Evolutionary conservation across 495 filamentous ascomycete genomes (phyloP), one percentile per base, ranked within the genome.

Genomic region (Geoglossum glabrum): DNA sequence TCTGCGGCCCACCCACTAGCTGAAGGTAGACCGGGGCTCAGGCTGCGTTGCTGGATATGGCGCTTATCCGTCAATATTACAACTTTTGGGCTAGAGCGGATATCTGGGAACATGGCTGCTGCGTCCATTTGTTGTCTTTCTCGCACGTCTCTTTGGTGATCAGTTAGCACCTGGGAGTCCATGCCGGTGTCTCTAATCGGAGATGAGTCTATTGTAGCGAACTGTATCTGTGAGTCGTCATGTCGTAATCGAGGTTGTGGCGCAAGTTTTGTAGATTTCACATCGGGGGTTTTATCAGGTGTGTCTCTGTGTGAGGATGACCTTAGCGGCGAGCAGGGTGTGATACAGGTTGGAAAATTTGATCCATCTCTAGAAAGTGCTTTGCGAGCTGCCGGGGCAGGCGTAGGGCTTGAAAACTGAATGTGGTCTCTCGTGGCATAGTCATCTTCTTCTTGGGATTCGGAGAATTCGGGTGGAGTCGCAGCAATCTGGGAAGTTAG

Each of bases 221-320:
- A 92, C 47, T 86, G 73, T 33, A 90, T 73, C 60, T 90, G 85
- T 5, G 86, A 88, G 66, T 90, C 77, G 61, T 90, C 76, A 63
- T 92, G 86, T 28, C 81, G 76, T 28, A 79, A 68, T 26, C 72
- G 76, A 17, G 61, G 62, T 52, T 66, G 71, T 9, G 71, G 67
- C n/a, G 64, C 60, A 23, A 55, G 17, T 34, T 30, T 51, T 27
- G 28, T 13, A 31, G 28, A 27, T 19, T 19, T n/a, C 11, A 30
- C 3, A 10, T 13, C 49, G 19, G 28, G 55, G 51, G 34, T 55
- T 58, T 33, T 61, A 34, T 49, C 52, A 58, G 57, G 61, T 31
- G 61, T 57, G 45, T 34, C 60, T 61, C 6, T 54, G 55, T 23
- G 62, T 61, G 56, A 56, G 21, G 59, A 59, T 38, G 65, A 7